Evolutionary conservation across 306 rosid species (phyloP), one percentile per base, ranked within the genome.

Genomic region (Inga oerstediana): DNA sequence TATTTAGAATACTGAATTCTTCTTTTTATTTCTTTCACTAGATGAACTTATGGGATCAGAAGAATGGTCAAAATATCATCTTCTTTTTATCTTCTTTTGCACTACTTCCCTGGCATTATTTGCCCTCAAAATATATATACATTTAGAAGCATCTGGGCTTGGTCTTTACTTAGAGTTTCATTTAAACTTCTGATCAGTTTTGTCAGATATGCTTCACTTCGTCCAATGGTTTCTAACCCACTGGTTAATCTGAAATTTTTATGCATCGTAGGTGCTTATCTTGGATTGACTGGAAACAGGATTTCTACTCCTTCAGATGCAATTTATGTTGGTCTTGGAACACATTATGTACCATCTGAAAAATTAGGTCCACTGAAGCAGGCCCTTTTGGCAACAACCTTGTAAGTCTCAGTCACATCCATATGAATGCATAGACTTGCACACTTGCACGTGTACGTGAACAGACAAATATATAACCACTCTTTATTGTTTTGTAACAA

Each of bases 221-320:
- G 67, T 78, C 75, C 65, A 69, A 34, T 71, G 74, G 58, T 51
- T 76, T 82, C 75, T 51, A 19, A 58, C 64, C 76, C 76, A 64
- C 11, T 16, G 5, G 35, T 81, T 72, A 43, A 52, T 46, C 62
- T 24, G 84, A 66, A 35, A 34, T 11, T 27, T 49, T 51, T 16
- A 48, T 52, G 59, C 59, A 83, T 75, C 80, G 82, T 81, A 96
- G 99, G 99, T 80, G 97, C 95, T 54, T 96, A 94, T 85, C 94
- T 96, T 84, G 99, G 99, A 82, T 74, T 96, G 89, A 96, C 99
- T 77, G 98, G 99, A 71, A 96, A 92, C 86, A 91, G 98, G 86
- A 88, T 94, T 76, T 88, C 93, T 20, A 89, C 95, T 48, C 97
- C 99, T 75, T 74, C 97, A 5, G 99, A 96, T 90, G 97, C 99